These are phyloP conservation scores for Macadamia tetraphylla DNA, from an alignment of 164 flowering plant genomes.

Conservation along the genomic window DNA sequence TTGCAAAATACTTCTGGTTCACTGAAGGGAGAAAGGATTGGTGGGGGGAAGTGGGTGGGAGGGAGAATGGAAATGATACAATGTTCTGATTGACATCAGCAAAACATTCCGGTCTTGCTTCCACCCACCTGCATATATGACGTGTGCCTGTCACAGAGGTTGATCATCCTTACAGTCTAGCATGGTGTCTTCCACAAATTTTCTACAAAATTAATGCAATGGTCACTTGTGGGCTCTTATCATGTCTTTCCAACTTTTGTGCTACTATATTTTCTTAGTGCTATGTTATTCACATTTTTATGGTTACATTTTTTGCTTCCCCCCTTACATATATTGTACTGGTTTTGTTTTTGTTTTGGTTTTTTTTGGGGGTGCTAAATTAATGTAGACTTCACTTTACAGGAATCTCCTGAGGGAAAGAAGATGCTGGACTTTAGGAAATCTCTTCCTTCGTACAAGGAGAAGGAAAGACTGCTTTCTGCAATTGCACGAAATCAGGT, in stretches of 20 bases:
- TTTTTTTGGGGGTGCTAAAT: background rate
- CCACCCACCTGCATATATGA: too few species aligned
- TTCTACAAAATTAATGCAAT: background rate
- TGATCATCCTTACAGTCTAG: background rate
- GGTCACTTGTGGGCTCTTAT: background rate
- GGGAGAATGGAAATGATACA: too few species aligned
- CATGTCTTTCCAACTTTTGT: background rate
- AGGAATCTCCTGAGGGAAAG: constrained; percentile 96
- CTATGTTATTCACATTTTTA: too few species aligned
- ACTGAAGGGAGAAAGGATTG: too few species aligned
- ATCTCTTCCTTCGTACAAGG: constrained; percentile 84
- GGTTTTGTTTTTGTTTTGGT: background rate
- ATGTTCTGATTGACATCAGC: too few species aligned
- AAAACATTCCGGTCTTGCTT: too few species aligned
- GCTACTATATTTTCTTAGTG: too few species aligned
- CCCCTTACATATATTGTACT: background rate
- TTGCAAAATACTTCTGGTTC: too few species aligned
- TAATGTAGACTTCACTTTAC: constrained; percentile 8
- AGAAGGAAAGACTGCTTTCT: constrained; percentile 82
- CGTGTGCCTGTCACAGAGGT: too few species aligned
- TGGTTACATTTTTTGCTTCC: too few species aligned
- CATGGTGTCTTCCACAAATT: background rate
- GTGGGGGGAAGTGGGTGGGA: too few species aligned
- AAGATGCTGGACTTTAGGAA: constrained; percentile 71
- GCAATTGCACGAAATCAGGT: constrained; percentile 98